Percentiles rank a stretch among this genome's conserved stretches.
Evolutionary conservation across 1,284 basidiomycete species (phyloP).

Genomic region (Trametes versicolor): DNA sequence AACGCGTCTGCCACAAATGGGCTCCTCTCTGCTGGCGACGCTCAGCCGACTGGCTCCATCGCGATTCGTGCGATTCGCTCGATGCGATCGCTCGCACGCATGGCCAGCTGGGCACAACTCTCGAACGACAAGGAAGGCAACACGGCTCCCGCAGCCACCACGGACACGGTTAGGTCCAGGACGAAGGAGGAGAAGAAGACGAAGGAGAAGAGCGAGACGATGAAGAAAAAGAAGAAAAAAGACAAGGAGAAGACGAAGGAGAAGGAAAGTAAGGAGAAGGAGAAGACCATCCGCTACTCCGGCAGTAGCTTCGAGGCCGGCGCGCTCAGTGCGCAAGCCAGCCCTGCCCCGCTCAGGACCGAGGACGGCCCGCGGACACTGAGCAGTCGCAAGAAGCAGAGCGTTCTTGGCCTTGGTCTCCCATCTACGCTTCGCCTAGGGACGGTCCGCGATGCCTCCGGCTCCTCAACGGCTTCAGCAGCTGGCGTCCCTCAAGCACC

Average conservation of each 20-base stretch:
- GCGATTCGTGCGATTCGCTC: constrained; percentile 81
- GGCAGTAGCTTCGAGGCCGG: constrained; percentile 75
- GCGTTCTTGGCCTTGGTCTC: constrained; percentile 60
- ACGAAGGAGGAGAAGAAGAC: constrained; percentile 39
- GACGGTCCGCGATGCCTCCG: constrained; percentile 53
- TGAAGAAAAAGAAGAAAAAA: constrained; percentile 45
- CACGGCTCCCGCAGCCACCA: constrained; percentile 28
- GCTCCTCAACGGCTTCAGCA: constrained; percentile 46
- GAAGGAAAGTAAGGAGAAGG: constrained; percentile 47
- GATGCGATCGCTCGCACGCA: constrained; percentile 73
- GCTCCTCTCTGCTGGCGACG: constrained; percentile 46
- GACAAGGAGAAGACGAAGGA: constrained; percentile 45
- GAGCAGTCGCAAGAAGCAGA: constrained; percentile 61
- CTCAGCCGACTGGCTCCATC: constrained; percentile 61
- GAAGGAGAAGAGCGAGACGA: constrained; percentile 43
- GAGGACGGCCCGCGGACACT: constrained; percentile 44
- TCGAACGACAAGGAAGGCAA: constrained; percentile 50
- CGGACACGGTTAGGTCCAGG: constrained; percentile 29
- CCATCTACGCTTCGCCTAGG: constrained; percentile 58
- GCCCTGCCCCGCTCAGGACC: constrained; percentile 35
- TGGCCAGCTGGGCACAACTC: constrained; percentile 75
- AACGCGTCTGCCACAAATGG: constrained; percentile 47
- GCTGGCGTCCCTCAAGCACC: constrained; percentile 32
- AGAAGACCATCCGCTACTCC: constrained; percentile 53
- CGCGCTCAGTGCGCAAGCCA: constrained; percentile 54